These are phyloP conservation scores for Debaryomyces udenii DNA, from an alignment of 1,139 yeast species.

Conservation along the genomic window DNA sequence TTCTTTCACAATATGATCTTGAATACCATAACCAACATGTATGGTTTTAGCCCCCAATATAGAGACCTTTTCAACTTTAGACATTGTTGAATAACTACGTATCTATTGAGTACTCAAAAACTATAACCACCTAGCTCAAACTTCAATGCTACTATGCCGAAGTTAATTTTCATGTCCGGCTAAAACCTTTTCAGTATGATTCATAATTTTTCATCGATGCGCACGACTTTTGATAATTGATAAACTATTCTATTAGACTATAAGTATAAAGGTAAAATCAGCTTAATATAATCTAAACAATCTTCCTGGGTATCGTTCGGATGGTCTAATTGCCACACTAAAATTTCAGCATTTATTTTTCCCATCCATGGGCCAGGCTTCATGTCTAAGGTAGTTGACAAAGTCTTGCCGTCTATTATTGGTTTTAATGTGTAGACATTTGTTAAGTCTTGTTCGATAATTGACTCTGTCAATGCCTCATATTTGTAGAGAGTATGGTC, in stretches of 20 bases:
- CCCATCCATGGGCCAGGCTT: conserved; percentile 91
- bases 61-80: conserved; percentile 54
- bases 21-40: conserved; percentile 88
- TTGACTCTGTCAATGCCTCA: conserved; percentile 31
- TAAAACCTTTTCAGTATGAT: conserved; percentile 7
- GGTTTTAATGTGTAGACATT: conserved; percentile 53
- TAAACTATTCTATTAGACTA: not conserved
- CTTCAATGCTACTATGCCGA: not conserved
- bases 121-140: conserved; percentile 2
- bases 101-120: conserved; percentile 3
- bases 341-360: conserved; percentile 52
- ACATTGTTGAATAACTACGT: conserved; percentile 21
- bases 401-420: conserved; percentile 69
- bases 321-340: conserved; percentile 76
- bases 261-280: conserved; percentile 18
- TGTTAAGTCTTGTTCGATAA: conserved; percentile 34
- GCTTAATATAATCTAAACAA: conserved; percentile 50
- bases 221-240: conserved; percentile 7
- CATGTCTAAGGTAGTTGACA: conserved; percentile 50
- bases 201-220: conserved; percentile 7
- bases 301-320: conserved; percentile 58
- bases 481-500: conserved; percentile 27
- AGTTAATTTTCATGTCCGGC: conserved; percentile 4
- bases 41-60: conserved; percentile 84
- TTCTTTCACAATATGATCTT: conserved; percentile 73